Evolutionary conservation across 306 rosid genomes (phyloP), one percentile per base, ranked within the genome.

Genomic region (Cucurbita moschata): DNA sequence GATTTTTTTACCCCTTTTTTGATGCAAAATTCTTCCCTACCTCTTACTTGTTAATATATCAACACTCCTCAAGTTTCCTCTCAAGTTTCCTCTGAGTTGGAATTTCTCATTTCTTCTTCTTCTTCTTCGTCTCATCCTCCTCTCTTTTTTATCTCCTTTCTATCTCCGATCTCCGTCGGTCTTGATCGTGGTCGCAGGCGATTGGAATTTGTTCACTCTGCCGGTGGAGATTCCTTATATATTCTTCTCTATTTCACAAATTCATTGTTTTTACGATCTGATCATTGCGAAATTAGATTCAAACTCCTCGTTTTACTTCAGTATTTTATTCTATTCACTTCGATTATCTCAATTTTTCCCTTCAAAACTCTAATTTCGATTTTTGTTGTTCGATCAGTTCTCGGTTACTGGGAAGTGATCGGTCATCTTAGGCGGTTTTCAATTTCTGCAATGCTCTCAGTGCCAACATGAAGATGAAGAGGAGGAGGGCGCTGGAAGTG

Each of bases 401-500:
- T 81, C 68, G 38, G 19, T 66, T 73, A 9, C 30, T 74, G 76
- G 77, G 63, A 76, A 79, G 88, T 87, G 91, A 87, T 87, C 91
- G 84, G 66, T 21, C 71, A 71, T 62, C 74, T 56, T 10, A 10
- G 73, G 52, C 76, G 77, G 10, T 63, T 15, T 73, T 58, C 35
- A 54, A 61, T 86, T 83, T 75, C 77, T 82, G 86, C 84, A 85
- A 94, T 94, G 99, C 91, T 89, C 77, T 86, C 57, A 72, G 82
- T 89, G 77, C 76, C 92, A 30, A 78, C 53, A 94, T 94, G 99
- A 94, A 94, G 92, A 82, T 94, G 55, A 91, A 88, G 76, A 80
- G 96, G 10, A 88, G 92, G 85, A 87, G 96, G 82, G 92, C 97
- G 81, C 89, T 91, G 30, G 97, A 91, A 94, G 99, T 94, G 99